These are phyloP conservation scores for Cotoneaster glaucophyllus DNA, from an alignment of 306 rosid genomes.

Conservation along the genomic window DNA sequence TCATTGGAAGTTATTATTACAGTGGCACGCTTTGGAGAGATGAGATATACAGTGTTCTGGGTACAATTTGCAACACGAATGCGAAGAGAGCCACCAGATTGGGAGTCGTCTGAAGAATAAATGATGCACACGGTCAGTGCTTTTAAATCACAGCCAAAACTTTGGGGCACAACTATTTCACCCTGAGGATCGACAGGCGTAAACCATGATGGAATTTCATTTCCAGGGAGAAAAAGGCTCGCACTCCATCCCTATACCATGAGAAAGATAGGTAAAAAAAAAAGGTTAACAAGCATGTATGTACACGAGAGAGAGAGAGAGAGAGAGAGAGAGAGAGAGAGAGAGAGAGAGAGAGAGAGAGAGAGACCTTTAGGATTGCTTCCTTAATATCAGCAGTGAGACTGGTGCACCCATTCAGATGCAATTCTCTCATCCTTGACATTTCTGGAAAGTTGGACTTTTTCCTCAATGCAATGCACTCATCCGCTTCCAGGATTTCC, in stretches of 20 bases:
- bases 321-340: too few species aligned
- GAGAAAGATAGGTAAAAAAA: too few species aligned
- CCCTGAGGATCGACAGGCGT: background rate
- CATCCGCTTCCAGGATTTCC: background rate
- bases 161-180: background rate
- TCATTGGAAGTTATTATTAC: background rate
- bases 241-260: constrained; percentile 10
- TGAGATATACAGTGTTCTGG: too few species aligned
- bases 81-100: too few species aligned
- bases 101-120: too few species aligned
- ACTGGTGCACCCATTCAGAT: constrained; percentile 3
- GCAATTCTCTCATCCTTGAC: background rate
- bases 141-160: too few species aligned
- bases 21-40: too few species aligned
- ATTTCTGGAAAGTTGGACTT: constrained; percentile 9
- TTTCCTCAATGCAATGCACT: constrained; percentile 2
- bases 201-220: constrained; percentile 13
- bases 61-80: too few species aligned
- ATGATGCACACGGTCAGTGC: too few species aligned
- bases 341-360: too few species aligned
- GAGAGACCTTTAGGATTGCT: constrained; percentile 20
- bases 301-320: background rate
- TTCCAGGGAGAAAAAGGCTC: constrained; percentile 4
- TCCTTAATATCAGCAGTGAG: background rate
- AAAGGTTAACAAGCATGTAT: background rate